Percentiles rank a stretch among this genome's conserved stretches.
Evolutionary conservation across 495 filamentous ascomycete species (phyloP).

Genomic region (Xylaria curta): DNA sequence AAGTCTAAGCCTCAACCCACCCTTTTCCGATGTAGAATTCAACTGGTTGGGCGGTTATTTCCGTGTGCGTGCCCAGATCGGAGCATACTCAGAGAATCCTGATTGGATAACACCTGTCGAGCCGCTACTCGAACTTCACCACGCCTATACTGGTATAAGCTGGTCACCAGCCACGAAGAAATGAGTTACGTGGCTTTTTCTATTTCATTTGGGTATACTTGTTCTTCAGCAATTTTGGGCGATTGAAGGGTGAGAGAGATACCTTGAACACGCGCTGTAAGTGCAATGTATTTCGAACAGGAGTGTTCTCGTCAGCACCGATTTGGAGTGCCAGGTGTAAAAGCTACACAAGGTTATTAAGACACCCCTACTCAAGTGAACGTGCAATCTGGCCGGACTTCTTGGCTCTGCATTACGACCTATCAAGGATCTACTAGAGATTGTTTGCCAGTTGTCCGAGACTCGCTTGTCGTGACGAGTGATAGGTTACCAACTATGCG

Average conservation of each 20-base stretch:
- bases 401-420: not conserved
- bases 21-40: not conserved
- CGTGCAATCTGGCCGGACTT: not conserved
- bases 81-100: not conserved
- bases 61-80: not conserved
- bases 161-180: slow-evolving; percentile 3
- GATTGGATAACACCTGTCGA: not conserved
- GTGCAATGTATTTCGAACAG: not conserved
- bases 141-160: not conserved
- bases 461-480: not conserved
- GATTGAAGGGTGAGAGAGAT: not conserved
- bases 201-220: not conserved
- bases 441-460: not conserved
- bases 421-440: not conserved
- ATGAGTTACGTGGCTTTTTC: slow-evolving; percentile 7
- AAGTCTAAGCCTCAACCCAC: slow-evolving; percentile 21
- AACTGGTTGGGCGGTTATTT: slow-evolving; percentile 13
- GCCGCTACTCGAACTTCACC: not conserved
- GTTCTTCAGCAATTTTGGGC: not conserved
- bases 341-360: not conserved
- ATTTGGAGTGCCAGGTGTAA: not conserved
- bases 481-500: not conserved
- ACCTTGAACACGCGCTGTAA: not conserved
- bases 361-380: not conserved
- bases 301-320: not conserved